A percentile compares a stretch with the other conserved stretches of the same genome.
phyloP scores from a whole-genome alignment of 140 eudicot genomes.

The Ambrosia hybrid region DNA sequence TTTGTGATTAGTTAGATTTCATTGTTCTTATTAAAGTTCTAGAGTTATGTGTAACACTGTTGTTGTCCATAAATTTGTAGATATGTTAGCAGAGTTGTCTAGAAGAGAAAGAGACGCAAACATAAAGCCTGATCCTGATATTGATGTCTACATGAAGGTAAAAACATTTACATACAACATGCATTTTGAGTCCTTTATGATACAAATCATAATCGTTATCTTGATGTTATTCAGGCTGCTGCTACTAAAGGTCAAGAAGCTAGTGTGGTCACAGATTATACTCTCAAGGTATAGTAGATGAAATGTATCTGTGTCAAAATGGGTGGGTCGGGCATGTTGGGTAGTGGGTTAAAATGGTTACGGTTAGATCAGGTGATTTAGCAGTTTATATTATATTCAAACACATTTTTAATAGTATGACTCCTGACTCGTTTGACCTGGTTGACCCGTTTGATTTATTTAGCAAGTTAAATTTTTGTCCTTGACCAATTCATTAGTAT shows the following conservation, averaged over 20 bases:
- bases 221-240: constrained; percentile 46
- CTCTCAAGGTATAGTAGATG: constrained; percentile 55
- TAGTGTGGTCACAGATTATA: constrained; percentile 72
- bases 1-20: too few species aligned
- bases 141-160: constrained; percentile 66
- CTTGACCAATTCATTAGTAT: neutral
- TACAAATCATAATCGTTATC: neutral
- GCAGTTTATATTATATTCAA: too few species aligned
- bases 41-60: neutral
- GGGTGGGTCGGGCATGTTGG: neutral
- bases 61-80: constrained; percentile 27
- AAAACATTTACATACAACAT: neutral
- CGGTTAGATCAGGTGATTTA: neutral
- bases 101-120: constrained; percentile 63
- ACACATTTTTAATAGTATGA: neutral
- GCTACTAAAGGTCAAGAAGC: constrained; percentile 79
- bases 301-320: neutral
- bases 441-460: neutral
- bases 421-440: neutral
- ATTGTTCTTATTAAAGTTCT: neutral
- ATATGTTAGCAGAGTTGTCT: constrained; percentile 58
- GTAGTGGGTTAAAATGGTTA: constrained; percentile 8
- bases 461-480: neutral
- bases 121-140: constrained; percentile 63
- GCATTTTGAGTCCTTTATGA: constrained; percentile 5